Conservation (phyloP, 2,329 filamentous ascomycete genomes). For the Ploettnerulaceae sp. region DNA sequence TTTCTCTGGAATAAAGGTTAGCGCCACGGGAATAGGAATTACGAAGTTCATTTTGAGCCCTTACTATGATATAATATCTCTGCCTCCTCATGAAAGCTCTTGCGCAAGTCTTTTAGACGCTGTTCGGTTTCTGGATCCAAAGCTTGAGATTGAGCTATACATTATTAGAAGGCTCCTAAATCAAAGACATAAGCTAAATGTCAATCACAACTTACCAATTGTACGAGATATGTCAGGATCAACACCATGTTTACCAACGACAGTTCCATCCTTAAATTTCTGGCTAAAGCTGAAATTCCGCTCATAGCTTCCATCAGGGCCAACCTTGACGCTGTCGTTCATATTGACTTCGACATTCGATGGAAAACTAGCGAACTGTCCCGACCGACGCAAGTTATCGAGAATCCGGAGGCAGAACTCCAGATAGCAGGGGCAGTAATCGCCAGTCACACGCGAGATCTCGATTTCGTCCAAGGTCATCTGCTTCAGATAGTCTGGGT, state of each 20-base stretch:
- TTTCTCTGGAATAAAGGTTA: no score
- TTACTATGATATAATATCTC: neutral
- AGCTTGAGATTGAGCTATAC: neutral
- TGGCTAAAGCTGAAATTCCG: no score
- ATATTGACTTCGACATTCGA: neutral
- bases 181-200: neutral
- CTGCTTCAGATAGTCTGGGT: neutral
- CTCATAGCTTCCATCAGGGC: neutral
- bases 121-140: neutral
- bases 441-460: neutral
- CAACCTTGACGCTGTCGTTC: neutral
- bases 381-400: neutral
- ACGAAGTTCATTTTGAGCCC: neutral
- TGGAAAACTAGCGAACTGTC: neutral
- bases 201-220: neutral
- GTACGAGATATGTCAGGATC: neutral
- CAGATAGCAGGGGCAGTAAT: neutral
- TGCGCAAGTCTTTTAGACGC: neutral
- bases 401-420: conserved; percentile 4
- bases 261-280: neutral
- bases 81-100: neutral
- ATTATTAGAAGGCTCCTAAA: neutral
- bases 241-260: neutral
- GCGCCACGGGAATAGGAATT: neutral
- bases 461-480: neutral